Conservation (phyloP, 2,329 filamentous ascomycete genomes). For the Raffaelea albimanens region DNA sequence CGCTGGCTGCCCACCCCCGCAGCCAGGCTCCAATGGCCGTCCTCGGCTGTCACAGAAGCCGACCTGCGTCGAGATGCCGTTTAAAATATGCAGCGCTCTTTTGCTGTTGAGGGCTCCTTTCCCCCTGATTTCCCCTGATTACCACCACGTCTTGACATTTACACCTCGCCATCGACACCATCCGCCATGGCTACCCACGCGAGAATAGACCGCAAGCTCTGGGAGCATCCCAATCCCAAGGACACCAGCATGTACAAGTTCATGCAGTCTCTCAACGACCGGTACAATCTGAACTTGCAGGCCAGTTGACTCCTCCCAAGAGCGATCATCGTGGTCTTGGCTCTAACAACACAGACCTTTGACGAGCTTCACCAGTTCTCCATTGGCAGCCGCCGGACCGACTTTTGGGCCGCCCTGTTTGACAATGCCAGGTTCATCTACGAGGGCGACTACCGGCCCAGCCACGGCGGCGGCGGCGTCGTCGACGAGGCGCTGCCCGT, state of each 20-base stretch:
- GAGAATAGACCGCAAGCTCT: constrained; percentile 42
- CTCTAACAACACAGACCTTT: constrained; percentile 44
- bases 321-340: too few relatives aligned
- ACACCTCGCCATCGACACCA: too few relatives aligned
- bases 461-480: constrained; percentile 24
- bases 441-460: constrained; percentile 40
- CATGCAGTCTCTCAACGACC: constrained; percentile 54
- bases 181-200: constrained; percentile 27
- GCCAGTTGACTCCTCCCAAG: constrained; percentile 35
- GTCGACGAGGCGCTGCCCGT: constrained; percentile 65
- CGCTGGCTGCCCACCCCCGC: too few relatives aligned
- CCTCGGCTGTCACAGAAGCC: too few relatives aligned
- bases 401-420: constrained; percentile 61
- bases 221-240: constrained; percentile 55
- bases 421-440: constrained; percentile 51
- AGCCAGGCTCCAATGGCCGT: too few relatives aligned
- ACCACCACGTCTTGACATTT: too few relatives aligned
- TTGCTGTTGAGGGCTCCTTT: too few relatives aligned
- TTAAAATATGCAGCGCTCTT: too few relatives aligned
- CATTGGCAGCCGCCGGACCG: constrained; percentile 39
- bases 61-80: too few relatives aligned
- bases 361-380: constrained; percentile 64
- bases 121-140: too few relatives aligned
- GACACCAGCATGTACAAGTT: constrained; percentile 58
- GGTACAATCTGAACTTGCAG: constrained; percentile 45